Evolutionary conservation across 140 eudicot species (phyloP), one percentile per base, ranked within the genome.

Genomic region (Oenanthe javanica): DNA sequence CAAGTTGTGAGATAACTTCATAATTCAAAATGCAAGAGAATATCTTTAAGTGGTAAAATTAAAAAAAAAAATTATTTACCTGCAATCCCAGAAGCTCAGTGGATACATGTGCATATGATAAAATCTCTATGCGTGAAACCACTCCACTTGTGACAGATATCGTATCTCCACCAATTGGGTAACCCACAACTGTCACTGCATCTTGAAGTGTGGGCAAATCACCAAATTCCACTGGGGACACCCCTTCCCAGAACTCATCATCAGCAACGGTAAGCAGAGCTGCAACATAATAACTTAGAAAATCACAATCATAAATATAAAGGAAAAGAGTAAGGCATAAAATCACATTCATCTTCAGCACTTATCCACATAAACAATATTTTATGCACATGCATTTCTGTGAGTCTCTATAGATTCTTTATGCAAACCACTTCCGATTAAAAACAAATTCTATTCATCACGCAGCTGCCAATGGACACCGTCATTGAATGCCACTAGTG

Each of bases 111-210:
- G 88, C 97, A 85, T 94, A 94, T 14, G 98, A 94, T 79, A 94
- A 77, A 51, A 94, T 92, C 90, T 94, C 98, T 83, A 94, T 92
- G 15, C 98, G 97, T 38, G 98, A 94, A 61, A 94, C 97, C 70
- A 94, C 98, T 23, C 98, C 98, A 84, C 98, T 94, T 38, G 98
- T 94, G 51, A 94, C 98, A 50, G 98, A 94, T 63, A 94, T 92
- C 0, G 98, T 94, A 75, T 94, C 98, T 19, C 98, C 98, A 47
- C 98, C 98, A 16, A 94, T 94, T 31, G 98, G 98, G 79, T 94
- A 94, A 19, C 98, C 98, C 21, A 94, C 98, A 63, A 94, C 98
- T 0, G 97, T 92, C 52, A 94, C 98, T 12, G 98, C 97, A 86
- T 94, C 98, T 85, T 94, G 98, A 78, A 94, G 95, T 14, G 98